These are phyloP conservation scores for Helminthosporium solani DNA, from an alignment of 2,329 filamentous ascomycete species.

Conservation along the genomic window DNA sequence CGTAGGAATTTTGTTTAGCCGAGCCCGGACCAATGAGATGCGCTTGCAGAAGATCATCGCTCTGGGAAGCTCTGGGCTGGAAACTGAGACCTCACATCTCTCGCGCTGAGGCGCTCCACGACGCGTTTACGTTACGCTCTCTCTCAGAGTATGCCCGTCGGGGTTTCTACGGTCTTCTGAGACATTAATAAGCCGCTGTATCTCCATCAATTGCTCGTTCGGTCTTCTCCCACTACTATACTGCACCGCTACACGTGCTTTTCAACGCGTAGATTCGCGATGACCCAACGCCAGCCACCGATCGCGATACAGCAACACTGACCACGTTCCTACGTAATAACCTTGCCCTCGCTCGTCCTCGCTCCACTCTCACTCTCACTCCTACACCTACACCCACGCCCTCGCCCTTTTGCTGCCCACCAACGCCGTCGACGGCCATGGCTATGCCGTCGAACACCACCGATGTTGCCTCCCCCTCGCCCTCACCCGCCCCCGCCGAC, in stretches of 20 bases:
- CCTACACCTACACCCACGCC: too few relatives aligned
- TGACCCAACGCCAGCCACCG: slow-evolving; percentile 40
- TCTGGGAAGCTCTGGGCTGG: slow-evolving; percentile 13
- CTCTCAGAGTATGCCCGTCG: slow-evolving; percentile 20
- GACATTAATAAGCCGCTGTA: slow-evolving; percentile 3
- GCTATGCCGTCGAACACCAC: slow-evolving; percentile 30
- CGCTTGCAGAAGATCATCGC: slow-evolving; percentile 19
- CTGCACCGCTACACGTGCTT: too few relatives aligned
- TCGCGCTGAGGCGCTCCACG: slow-evolving; percentile 13
- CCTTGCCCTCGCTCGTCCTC: slow-evolving; percentile 1
- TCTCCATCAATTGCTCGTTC: slow-evolving; percentile 11
- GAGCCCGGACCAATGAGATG: slow-evolving; percentile 23
- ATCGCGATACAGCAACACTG: slow-evolving; percentile 29
- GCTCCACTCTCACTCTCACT: slow-evolving; percentile 15
- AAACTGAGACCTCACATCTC: slow-evolving; percentile 16
- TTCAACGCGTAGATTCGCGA: slow-evolving; percentile 36
- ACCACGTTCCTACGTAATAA: slow-evolving; percentile 26
- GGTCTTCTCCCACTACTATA: slow-evolving; percentile 4
- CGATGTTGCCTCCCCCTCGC: slow-evolving; percentile 25
- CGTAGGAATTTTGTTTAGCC: slow-evolving; percentile 19
- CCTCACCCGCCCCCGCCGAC: slow-evolving; percentile 20
- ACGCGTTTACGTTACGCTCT: slow-evolving; percentile 14
- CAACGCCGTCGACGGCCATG: slow-evolving; percentile 32
- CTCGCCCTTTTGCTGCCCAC: slow-evolving; percentile 7
- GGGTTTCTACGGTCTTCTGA: not conserved